Base-by-base conservation (phyloP, 768 basidiomycete genomes). In the Paxillus ammoniavirescens region DNA sequence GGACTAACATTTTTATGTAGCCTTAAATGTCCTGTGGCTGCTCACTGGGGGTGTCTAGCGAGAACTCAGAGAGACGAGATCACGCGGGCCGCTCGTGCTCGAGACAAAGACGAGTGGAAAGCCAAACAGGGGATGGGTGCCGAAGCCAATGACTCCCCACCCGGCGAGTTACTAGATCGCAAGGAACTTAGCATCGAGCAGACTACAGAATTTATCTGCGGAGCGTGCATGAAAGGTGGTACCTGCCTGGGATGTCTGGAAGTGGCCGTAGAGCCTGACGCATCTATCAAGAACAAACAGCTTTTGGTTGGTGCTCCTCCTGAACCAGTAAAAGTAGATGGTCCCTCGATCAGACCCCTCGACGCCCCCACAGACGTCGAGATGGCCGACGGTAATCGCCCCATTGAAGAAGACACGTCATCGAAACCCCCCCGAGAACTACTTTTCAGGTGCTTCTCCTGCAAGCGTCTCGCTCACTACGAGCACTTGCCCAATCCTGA, bases 391-490 rank as follows among this genome's bases (percentile, higher is more conserved):
- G 61, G 49, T 26, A 58, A 47, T 13, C 41, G 45, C 7, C 44
- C 38, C 43, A 44, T 53, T 26, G 51, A 50, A 12, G 40, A 60
- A 28, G 57, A 63, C 12, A 57, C 56, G n/a, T 47, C 65, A n/a
- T 49, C 63, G 17, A 58, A 58, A 4, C 43, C 52, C 41, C 49
- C 66, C 9, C 55, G 53, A 12, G 77, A 84, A 59, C 75, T 92
- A 9, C 73, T 93, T 33, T 96, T 92, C 69, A 80, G 94, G 23
- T 97, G 94, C 69, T 66, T 84, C 47, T 79, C 86, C 17, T 97
- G 94, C 77, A 90, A 87, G 62, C 84, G 93, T 43, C 75, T 86
- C 5, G 81, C 87, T 8, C 94, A 97, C 69, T 96, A 96, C 67
- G 72, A 72, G 21, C 91, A 94, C 70, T 72, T 93, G 42, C 79